These are phyloP conservation scores for Phialophora chinensis DNA, from an alignment of 2,329 filamentous ascomycete species.

Conservation along the genomic window DNA sequence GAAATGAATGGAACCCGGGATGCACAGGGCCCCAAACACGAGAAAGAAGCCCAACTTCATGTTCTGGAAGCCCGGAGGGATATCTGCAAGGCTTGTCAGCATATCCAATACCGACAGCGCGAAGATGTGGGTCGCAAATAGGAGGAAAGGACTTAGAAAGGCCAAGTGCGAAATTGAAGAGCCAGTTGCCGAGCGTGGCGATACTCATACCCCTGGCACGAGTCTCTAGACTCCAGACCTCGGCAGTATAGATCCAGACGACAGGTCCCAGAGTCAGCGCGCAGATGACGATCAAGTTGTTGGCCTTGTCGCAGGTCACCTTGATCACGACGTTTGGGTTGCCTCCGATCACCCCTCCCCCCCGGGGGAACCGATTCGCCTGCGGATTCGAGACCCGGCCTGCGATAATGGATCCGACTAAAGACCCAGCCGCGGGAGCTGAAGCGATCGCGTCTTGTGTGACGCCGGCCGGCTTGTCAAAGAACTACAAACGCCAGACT, in stretches of 20 bases:
- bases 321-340: slow-evolving; percentile 56
- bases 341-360: slow-evolving; percentile 48
- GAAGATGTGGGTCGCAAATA: too few species aligned
- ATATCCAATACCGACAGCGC: too few species aligned
- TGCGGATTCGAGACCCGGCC: slow-evolving; percentile 38
- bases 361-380: slow-evolving; percentile 51
- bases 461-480: too few species aligned
- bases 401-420: too few species aligned
- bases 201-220: slow-evolving; percentile 64
- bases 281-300: slow-evolving; percentile 69
- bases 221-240: slow-evolving; percentile 68
- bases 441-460: too few species aligned
- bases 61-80: slow-evolving; percentile 64
- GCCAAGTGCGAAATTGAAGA: slow-evolving; percentile 67
- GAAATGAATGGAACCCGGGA: slow-evolving; percentile 54
- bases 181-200: slow-evolving; percentile 61
- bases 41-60: slow-evolving; percentile 63
- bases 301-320: slow-evolving; percentile 53
- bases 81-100: slow-evolving; percentile 41
- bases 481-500: slow-evolving; percentile 19
- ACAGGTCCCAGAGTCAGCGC: slow-evolving; percentile 68
- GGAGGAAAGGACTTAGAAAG: slow-evolving; percentile 45
- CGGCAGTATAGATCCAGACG: slow-evolving; percentile 70
- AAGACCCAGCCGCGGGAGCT: too few species aligned
- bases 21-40: slow-evolving; percentile 56